Percentiles rank a stretch among this genome's conserved stretches.
Evolutionary conservation across 2,329 filamentous ascomycete genomes (phyloP).

Genomic region (Amphichorda felina): DNA sequence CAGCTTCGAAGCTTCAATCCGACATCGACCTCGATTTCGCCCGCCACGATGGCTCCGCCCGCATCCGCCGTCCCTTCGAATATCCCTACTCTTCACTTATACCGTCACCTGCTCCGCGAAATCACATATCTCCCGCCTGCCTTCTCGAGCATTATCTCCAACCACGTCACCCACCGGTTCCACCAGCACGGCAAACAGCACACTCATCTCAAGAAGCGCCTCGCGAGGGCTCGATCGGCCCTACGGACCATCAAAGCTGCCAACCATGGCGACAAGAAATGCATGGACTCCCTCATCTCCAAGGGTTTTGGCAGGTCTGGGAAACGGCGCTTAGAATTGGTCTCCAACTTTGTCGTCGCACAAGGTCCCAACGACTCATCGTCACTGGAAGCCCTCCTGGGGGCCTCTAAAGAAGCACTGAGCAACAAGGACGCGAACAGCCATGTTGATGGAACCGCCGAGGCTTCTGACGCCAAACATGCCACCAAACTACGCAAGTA

Average conservation of each 20-base stretch:
- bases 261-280: constrained; percentile 33
- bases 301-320: constrained; percentile 42
- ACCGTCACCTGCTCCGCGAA: constrained; percentile 49
- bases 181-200: constrained; percentile 21
- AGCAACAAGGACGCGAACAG: not conserved
- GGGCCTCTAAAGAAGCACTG: not conserved
- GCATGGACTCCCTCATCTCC: constrained; percentile 34
- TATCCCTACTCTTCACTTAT: constrained; percentile 21
- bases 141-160: constrained; percentile 14
- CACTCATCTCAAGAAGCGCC: constrained; percentile 13
- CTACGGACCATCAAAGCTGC: constrained; percentile 39
- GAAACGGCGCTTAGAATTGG: constrained; percentile 34
- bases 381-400: constrained; percentile 19
- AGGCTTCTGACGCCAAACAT: not conserved
- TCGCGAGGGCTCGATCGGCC: constrained; percentile 27
- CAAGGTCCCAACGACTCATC: constrained; percentile 25
- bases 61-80: not conserved
- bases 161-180: constrained; percentile 25
- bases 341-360: constrained; percentile 22
- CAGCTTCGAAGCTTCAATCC: too few relatives aligned
- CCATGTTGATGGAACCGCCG: not conserved
- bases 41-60: not conserved
- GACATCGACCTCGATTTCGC: not conserved
- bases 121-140: constrained; percentile 44
- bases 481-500: constrained; percentile 4